Evolutionary conservation across 805 yeast species (phyloP), one percentile per base, ranked within the genome.

Genomic region (Metschnikowia peoriensis): DNA sequence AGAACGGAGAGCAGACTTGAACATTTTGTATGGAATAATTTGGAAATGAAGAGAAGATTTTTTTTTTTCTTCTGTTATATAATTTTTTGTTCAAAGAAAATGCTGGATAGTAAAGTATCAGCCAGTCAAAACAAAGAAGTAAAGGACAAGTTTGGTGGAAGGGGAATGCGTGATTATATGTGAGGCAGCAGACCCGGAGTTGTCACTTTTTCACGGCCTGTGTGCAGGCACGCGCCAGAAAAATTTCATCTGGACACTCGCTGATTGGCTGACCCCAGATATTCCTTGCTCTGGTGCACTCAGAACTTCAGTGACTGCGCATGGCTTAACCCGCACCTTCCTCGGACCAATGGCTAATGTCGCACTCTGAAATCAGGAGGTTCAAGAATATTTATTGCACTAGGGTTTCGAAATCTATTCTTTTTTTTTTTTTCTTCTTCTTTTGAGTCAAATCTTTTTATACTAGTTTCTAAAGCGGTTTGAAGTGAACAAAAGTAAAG

Each of bases 231-330:
- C 22, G 12, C 60, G 49, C 46, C 50, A 57, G 51, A 51, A 39
- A 41, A 44, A 39, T 47, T 48, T 47, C 44, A 29, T 34, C 48
- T 40, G 14, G 7, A 16, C 38, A 46, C 46, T 38, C 49, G 38
- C 22, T 56, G 60, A 60, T 60, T 60, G 63, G 63, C 50, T 41
- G 58, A 56, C 61, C 60, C 63, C 60, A 52, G 61, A 54, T 32
- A 38, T 12, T 28, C 41, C 10, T 29, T 29, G 34, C 34, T 29
- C 34, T 29, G 34, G 44, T 41, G 22, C 27, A 8, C 29, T 27
- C 38, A n/a, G n/a, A n/a, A n/a, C n/a, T n/a, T n/a, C n/a, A n/a
- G 29, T 46, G 42, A 47, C 49, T 46, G 50, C 14, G 44, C 15
- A 28, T 15, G 44, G 9, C 34, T 27, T 37, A 15, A 28, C 44